A percentile compares a stretch with the other conserved stretches of the same genome.
Evolutionary conservation across 1,284 basidiomycete genomes (phyloP).

Genomic region (Cryptococcus sp.): DNA sequence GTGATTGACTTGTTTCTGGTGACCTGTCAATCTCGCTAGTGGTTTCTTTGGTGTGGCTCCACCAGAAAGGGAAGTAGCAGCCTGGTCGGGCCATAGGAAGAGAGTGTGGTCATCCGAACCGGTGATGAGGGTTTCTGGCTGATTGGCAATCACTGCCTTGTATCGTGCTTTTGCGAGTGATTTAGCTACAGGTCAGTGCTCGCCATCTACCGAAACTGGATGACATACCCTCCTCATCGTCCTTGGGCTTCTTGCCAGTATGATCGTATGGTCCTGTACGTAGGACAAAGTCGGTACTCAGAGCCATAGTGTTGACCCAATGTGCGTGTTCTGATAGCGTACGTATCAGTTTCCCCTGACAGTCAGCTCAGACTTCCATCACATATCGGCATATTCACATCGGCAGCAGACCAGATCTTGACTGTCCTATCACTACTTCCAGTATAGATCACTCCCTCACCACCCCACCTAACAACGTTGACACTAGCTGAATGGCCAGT

Average conservation of each 20-base stretch:
- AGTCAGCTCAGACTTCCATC: conserved; percentile 1
- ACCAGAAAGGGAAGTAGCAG: conserved; percentile 53
- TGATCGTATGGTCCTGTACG: conserved; percentile 95
- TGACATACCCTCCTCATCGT: conserved; percentile 69
- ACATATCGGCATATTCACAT: conserved; percentile 55
- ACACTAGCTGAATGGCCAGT: conserved; percentile 92
- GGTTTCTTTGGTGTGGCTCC: conserved; percentile 65
- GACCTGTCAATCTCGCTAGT: conserved; percentile 80
- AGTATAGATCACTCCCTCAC: conserved; percentile 84
- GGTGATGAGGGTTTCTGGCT: conserved; percentile 81
- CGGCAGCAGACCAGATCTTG: conserved; percentile 84
- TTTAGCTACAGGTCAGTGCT: conserved; percentile 56
- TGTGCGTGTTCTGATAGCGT: conserved; percentile 93
- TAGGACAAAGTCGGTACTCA: conserved; percentile 92
- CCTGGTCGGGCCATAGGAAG: conserved; percentile 72
- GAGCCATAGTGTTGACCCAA: conserved; percentile 94
- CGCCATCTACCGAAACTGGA: background rate
- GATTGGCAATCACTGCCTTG: conserved; percentile 60
- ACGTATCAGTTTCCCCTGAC: conserved; percentile 54
- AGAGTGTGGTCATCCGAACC: conserved; percentile 94
- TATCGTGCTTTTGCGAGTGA: conserved; percentile 69
- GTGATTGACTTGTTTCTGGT: conserved; percentile 93
- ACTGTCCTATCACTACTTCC: conserved; percentile 92
- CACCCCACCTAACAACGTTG: conserved; percentile 95
- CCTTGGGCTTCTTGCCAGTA: conserved; percentile 65